Evolutionary conservation across 108 stramenopile genomes (phyloP).

Genomic region (Aurantiochytrium sp.): DNA sequence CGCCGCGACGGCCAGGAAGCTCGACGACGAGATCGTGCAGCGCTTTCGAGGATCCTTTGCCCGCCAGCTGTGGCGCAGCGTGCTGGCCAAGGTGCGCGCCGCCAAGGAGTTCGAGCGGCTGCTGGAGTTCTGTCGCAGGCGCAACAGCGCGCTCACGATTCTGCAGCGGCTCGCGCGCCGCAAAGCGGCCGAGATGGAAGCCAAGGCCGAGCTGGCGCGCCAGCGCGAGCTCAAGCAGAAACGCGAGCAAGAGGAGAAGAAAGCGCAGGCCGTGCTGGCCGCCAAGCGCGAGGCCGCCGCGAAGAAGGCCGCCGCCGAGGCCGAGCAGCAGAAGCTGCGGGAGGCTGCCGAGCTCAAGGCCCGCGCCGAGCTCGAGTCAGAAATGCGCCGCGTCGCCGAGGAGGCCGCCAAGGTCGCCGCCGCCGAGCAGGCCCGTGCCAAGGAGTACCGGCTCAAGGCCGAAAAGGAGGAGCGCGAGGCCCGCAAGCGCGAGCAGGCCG

Average conservation of each 20-base stretch:
- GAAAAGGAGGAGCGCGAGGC: neutral
- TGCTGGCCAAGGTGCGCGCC: neutral
- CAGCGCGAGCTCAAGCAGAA: neutral
- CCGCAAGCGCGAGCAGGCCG: neutral
- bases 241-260: neutral
- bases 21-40: neutral
- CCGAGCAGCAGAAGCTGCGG: neutral
- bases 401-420: neutral
- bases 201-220: conserved; percentile 19
- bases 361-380: neutral
- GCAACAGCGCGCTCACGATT: neutral
- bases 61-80: neutral
- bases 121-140: neutral
- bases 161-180: neutral
- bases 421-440: neutral
- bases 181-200: neutral
- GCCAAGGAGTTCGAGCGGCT: neutral
- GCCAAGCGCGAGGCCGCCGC: neutral
- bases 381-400: neutral
- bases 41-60: neutral
- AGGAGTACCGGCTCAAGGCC: neutral
- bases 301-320: neutral
- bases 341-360: neutral
- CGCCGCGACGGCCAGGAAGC: neutral
- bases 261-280: neutral